Base-by-base conservation (phyloP, 1,284 basidiomycete species). In the Meira nashicola region DNA sequence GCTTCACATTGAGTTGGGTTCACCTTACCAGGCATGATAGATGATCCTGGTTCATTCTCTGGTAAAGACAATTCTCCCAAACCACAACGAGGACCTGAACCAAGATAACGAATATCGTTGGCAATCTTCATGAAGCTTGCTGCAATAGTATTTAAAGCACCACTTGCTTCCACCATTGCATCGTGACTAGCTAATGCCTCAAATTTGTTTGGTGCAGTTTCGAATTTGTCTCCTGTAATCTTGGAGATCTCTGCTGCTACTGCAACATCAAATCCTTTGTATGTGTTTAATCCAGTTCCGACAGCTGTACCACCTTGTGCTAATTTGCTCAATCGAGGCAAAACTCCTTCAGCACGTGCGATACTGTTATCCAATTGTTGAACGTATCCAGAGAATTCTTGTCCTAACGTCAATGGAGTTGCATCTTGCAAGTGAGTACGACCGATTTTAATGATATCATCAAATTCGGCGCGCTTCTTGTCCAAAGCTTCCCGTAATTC, bases 1-100 rank as follows among this genome's bases (percentile, higher is more conserved):
- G 95, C 95, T 82, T 99, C 95, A 74, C 95, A 98, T 80, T 99
- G 95, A 4, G 95, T 99, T 15, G 95, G 95, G 82, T 99, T 99
- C 61, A 99, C 95, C 82, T 99, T 98, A 66, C 95, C 95, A 19
- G 95, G 95, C 95, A 99, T 99, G 82, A 99, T 98, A 64, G 92
- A 95, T 76, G 91, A 95, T 61, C 95, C 95, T 47, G 95, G 95
- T 81, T 99, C 95, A 80, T 99, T 99, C 82, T 98, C 95, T 19
- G 95, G 95, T 60, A 98, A 82, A 73, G 84, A 86, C 54, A 99
- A 83, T 82, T 99, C 95, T 39, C 95, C 95, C 50, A 98, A 84
- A 64, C 95, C 95, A 77, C 95, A 99, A 55, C 95, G 89, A 65
- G 95, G 95, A 58, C 95, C 95, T 55, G 94, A 97, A 38, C 88